A percentile compares a stretch with the other conserved stretches of the same genome.
phyloP scores from a whole-genome alignment of 805 yeast genomes.

The Blastobotrys peoriensis region DNA sequence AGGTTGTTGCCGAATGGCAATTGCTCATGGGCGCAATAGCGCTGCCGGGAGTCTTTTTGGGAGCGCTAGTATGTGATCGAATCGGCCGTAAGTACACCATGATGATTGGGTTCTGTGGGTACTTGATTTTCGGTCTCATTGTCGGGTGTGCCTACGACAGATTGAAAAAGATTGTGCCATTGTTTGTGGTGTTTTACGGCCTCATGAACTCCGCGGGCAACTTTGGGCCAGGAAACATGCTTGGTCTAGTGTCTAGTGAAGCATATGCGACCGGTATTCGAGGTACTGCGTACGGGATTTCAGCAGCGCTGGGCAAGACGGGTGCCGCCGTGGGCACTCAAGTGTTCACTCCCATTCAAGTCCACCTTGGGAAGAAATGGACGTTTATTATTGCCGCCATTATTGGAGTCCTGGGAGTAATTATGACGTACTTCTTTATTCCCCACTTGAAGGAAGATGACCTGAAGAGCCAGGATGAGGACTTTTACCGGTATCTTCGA shows the following conservation, averaged over 20 bases:
- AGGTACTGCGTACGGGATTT: constrained; percentile 67
- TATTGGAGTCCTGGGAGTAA: constrained; percentile 60
- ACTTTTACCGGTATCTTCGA: constrained; percentile 53
- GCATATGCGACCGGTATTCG: constrained; percentile 70
- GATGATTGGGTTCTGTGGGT: constrained; percentile 63
- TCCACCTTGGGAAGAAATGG: constrained; percentile 60
- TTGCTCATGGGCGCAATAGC: constrained; percentile 58
- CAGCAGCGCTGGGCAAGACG: constrained; percentile 76
- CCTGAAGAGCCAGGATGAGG: constrained; percentile 55
- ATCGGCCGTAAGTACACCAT: constrained; percentile 67
- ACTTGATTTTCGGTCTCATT: constrained; percentile 46
- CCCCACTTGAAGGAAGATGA: constrained; percentile 72
- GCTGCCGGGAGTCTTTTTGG: constrained; percentile 67
- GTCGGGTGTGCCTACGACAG: constrained; percentile 42
- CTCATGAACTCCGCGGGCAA: constrained; percentile 65
- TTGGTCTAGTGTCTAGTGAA: constrained; percentile 65
- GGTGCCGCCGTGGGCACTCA: constrained; percentile 83
- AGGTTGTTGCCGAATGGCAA: constrained; percentile 66
- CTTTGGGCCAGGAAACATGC: constrained; percentile 72
- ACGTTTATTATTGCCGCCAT: constrained; percentile 76
- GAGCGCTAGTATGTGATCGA: constrained; percentile 57
- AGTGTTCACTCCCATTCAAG: constrained; percentile 62
- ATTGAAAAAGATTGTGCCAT: constrained; percentile 44
- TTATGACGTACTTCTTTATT: constrained; percentile 52
- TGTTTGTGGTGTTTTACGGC: constrained; percentile 68